Conservation (phyloP, 31 red algal genomes). For the Asparagopsis taxiformis region DNA sequence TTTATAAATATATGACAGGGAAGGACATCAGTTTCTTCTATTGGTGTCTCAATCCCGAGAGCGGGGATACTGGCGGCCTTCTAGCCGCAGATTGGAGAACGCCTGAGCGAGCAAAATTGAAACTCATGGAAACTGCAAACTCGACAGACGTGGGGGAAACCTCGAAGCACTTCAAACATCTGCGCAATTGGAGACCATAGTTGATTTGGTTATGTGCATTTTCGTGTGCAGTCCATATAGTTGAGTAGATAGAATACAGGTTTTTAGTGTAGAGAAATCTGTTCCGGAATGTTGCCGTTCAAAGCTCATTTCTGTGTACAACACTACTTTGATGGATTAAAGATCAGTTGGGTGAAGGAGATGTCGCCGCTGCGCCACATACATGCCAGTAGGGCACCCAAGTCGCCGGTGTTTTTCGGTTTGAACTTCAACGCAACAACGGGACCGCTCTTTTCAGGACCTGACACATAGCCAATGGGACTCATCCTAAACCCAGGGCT, state of each 20-base stretch:
- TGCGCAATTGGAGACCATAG: slow-evolving; percentile 30
- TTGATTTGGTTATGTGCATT: no score
- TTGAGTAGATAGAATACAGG: no score
- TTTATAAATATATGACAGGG: slow-evolving; percentile 38
- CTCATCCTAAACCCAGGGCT: slow-evolving; percentile 41
- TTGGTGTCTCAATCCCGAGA: slow-evolving; percentile 74
- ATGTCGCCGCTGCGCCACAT: slow-evolving; percentile 46
- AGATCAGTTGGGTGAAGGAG: slow-evolving; percentile 44
- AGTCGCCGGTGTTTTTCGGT: neutral
- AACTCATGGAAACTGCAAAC: slow-evolving; percentile 9
- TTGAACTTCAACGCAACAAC: slow-evolving; percentile 55
- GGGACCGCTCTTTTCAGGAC: slow-evolving; percentile 42
- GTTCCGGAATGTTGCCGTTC: no score
- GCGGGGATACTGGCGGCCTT: slow-evolving; percentile 69
- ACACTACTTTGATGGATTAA: slow-evolving; percentile 25
- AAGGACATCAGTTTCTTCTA: slow-evolving; percentile 61
- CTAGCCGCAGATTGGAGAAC: slow-evolving; percentile 59
- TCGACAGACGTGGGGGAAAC: slow-evolving; percentile 39
- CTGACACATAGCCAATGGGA: slow-evolving; percentile 55
- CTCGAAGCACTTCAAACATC: slow-evolving; percentile 39
- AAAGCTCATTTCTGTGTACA: no score
- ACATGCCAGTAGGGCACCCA: slow-evolving; percentile 27
- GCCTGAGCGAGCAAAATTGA: slow-evolving; percentile 19
- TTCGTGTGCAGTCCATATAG: no score
- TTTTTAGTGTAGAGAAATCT: no score